phyloP scores from a whole-genome alignment of 1,284 basidiomycete species.

The Moesziomyces sp. region DNA sequence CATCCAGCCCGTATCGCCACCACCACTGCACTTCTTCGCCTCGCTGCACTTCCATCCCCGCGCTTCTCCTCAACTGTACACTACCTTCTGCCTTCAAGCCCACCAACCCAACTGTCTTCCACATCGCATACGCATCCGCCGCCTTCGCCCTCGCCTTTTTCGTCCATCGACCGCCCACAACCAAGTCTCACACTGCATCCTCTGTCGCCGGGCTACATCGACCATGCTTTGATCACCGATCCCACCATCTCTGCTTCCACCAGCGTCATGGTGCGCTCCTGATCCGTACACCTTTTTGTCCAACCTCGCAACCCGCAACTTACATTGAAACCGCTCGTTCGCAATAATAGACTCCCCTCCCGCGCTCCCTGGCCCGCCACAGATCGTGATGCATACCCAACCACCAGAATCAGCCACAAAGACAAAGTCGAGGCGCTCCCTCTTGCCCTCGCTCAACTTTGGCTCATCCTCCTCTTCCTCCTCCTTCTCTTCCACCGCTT shows the following conservation, averaged over 20 bases:
- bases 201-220: too few relatives aligned
- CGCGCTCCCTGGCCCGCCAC: not conserved
- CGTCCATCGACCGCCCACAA: too few relatives aligned
- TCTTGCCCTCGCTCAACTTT: slow-evolving; percentile 34
- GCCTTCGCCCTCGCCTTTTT: too few relatives aligned
- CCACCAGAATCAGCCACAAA: slow-evolving; percentile 30
- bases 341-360: not conserved
- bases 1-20: too few relatives aligned
- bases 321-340: not conserved
- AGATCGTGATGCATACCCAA: slow-evolving; percentile 31
- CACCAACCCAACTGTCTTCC: too few relatives aligned
- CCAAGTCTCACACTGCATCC: too few relatives aligned
- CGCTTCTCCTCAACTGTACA: too few relatives aligned
- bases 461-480: slow-evolving; percentile 24
- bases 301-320: not conserved
- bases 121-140: too few relatives aligned
- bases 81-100: too few relatives aligned
- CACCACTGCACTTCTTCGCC: too few relatives aligned
- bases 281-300: not conserved
- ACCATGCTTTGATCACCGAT: not conserved
- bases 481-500: slow-evolving; percentile 11
- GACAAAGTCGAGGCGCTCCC: slow-evolving; percentile 27
- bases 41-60: too few relatives aligned
- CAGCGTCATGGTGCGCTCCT: slow-evolving; percentile 10
- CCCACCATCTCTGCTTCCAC: not conserved